phyloP scores from a whole-genome alignment of 257 asterid genomes.

The Coffea canephora region DNA sequence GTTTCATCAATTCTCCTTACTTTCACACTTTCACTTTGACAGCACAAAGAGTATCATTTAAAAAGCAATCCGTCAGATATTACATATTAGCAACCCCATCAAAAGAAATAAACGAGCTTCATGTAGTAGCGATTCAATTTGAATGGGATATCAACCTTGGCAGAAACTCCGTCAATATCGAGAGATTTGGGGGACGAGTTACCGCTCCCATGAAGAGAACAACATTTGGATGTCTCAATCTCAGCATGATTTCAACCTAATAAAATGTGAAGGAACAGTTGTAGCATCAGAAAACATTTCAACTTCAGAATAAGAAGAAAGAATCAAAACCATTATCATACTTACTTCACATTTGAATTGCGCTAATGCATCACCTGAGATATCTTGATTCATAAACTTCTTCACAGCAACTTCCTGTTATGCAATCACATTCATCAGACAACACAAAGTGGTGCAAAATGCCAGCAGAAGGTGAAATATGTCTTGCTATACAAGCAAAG shows the following conservation, averaged over 20 bases:
- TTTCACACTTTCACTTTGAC: not conserved
- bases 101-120: not conserved
- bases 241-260: constrained; percentile 90
- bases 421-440: constrained; percentile 13
- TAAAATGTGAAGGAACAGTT: constrained; percentile 14
- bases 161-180: constrained; percentile 89
- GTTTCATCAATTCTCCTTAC: not conserved
- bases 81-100: not conserved
- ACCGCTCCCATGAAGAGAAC: constrained; percentile 99
- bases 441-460: not conserved
- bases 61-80: not conserved
- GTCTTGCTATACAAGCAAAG: not conserved
- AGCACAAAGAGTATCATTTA: not conserved
- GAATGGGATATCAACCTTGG: constrained; percentile 64
- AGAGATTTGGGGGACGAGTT: constrained; percentile 84
- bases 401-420: constrained; percentile 98
- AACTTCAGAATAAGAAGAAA: not conserved
- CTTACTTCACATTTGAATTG: constrained; percentile 90
- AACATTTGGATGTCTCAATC: constrained; percentile 97
- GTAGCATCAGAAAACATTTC: constrained; percentile 1
- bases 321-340: constrained; percentile 4
- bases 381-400: constrained; percentile 95
- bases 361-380: constrained; percentile 84
- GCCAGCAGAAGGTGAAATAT: not conserved
- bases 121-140: not conserved